phyloP scores from a whole-genome alignment of 2,329 filamentous ascomycete genomes.

The Penicillium sp. region DNA sequence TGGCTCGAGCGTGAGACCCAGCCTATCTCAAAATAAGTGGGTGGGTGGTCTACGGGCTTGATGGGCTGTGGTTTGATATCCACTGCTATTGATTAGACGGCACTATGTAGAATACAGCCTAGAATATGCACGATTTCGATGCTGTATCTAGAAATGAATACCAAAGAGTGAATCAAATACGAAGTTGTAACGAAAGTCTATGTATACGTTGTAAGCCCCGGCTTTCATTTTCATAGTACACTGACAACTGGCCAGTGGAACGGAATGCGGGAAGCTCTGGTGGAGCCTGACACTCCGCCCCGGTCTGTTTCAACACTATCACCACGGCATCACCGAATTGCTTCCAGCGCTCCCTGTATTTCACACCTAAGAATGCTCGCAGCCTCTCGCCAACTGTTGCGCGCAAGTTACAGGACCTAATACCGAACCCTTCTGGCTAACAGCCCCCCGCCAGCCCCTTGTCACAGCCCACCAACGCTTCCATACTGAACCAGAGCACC shows the following conservation, averaged over 20 bases:
- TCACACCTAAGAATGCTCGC: conserved; percentile 24
- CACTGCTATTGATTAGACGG: background rate
- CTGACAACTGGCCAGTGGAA: conserved; percentile 11
- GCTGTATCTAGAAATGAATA: background rate
- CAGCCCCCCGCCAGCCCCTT: conserved; percentile 14
- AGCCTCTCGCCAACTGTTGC: conserved; percentile 12
- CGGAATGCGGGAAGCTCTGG: conserved; percentile 22
- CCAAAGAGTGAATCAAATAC: too few relatives aligned
- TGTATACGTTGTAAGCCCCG: background rate
- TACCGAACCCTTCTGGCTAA: conserved; percentile 1
- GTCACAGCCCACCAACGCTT: conserved; percentile 11
- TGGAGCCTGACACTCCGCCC: conserved; percentile 17
- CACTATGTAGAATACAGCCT: background rate
- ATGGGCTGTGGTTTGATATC: background rate
- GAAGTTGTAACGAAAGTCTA: background rate
- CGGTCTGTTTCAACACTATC: conserved; percentile 7
- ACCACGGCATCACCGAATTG: conserved; percentile 1
- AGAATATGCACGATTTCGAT: background rate
- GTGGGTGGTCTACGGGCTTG: background rate
- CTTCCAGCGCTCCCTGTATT: background rate
- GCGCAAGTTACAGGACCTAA: conserved; percentile 18
- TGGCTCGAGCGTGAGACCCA: conserved; percentile 90
- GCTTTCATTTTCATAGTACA: background rate
- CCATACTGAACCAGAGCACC: conserved; percentile 6
- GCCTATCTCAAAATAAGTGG: conserved; percentile 49